phyloP scores from a whole-genome alignment of 345 rosid species.

The Eucalyptus paniculata region DNA sequence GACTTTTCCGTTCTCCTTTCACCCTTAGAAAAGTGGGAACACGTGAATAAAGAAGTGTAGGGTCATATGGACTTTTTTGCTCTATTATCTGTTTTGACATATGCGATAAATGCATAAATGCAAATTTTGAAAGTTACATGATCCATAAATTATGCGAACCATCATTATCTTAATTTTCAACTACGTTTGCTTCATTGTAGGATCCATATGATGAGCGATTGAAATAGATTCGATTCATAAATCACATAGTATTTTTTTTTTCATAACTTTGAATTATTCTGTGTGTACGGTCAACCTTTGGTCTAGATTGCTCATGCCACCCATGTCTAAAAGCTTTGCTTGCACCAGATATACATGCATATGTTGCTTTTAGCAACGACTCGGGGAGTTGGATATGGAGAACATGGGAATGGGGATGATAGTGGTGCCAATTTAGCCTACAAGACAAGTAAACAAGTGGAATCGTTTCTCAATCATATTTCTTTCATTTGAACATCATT shows the following conservation, averaged over 20 bases:
- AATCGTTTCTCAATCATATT: too few species aligned
- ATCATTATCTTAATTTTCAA: background rate
- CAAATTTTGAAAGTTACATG: background rate
- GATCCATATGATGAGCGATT: background rate
- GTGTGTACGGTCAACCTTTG: background rate
- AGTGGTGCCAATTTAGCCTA: background rate
- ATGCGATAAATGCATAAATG: fast-evolving
- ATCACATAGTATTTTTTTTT: background rate
- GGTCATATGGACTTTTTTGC: background rate
- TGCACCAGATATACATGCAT: background rate
- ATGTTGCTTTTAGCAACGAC: background rate
- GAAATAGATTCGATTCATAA: background rate
- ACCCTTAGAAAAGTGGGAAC: background rate
- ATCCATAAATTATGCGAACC: background rate
- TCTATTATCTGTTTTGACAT: background rate
- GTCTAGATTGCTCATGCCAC: background rate
- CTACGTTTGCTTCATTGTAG: background rate
- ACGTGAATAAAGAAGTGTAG: background rate
- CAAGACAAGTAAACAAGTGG: background rate
- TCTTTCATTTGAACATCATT: background rate
- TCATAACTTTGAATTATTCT: too few species aligned
- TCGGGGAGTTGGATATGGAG: background rate
- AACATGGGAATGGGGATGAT: background rate
- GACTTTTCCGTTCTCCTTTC: background rate
- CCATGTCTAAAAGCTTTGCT: background rate